phyloP scores from a whole-genome alignment of 148 eudicot species.

The Oxyria digyna region DNA sequence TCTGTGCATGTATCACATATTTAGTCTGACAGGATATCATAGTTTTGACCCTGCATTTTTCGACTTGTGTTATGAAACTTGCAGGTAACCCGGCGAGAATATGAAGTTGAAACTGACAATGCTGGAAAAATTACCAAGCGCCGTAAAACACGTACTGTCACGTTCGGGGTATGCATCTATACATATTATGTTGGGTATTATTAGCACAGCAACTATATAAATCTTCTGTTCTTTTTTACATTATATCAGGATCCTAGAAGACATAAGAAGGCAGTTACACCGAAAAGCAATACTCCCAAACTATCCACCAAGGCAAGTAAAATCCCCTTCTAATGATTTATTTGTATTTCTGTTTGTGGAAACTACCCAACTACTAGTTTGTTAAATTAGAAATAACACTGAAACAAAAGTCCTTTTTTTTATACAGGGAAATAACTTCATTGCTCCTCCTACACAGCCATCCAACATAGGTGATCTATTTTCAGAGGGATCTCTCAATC shows the following conservation, averaged over 20 bases:
- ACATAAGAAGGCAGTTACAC: slow-evolving; percentile 49
- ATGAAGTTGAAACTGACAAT: slow-evolving; percentile 87
- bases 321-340: not conserved
- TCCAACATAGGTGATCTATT: slow-evolving; percentile 85
- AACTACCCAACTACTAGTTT: not conserved
- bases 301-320: slow-evolving; percentile 32
- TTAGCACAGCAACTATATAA: not conserved
- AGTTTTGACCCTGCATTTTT: slow-evolving; percentile 7
- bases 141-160: slow-evolving; percentile 83
- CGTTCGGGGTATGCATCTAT: slow-evolving; percentile 49
- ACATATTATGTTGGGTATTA: not conserved
- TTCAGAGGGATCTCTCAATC: slow-evolving; percentile 92
- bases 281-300: slow-evolving; percentile 52
- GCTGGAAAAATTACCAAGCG: slow-evolving; percentile 71
- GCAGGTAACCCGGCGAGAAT: slow-evolving; percentile 89
- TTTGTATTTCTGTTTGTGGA: not conserved
- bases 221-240: slow-evolving; percentile 7
- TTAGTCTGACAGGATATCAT: not conserved
- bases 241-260: slow-evolving; percentile 60
- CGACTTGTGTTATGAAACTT: slow-evolving; percentile 7
- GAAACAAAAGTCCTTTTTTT: not conserved
- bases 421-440: slow-evolving; percentile 46
- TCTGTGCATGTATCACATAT: not conserved
- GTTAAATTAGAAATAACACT: not conserved
- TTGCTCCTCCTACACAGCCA: slow-evolving; percentile 31